phyloP scores from a whole-genome alignment of 495 filamentous ascomycete species.

The Tirmania nivea region DNA sequence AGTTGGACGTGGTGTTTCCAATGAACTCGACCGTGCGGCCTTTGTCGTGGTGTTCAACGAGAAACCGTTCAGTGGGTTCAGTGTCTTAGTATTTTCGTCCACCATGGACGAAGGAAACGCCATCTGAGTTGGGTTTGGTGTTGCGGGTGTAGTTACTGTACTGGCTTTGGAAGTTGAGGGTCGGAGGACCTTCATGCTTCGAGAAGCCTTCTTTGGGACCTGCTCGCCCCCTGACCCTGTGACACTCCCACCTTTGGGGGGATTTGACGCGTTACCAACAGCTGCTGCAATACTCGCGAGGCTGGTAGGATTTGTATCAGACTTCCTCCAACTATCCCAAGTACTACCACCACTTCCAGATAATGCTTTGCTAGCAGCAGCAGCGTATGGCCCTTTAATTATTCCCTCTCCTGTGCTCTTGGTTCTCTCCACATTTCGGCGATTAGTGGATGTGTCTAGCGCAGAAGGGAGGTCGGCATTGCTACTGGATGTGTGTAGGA shows the following conservation, averaged over 20 bases:
- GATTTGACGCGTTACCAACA: background rate
- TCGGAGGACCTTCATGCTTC: slow-evolving; percentile 18
- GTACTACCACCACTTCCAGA: slow-evolving; percentile 1
- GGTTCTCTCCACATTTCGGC: slow-evolving; percentile 12
- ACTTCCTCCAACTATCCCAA: slow-evolving; percentile 17
- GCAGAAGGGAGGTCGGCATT: too few species aligned
- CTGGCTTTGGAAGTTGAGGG: slow-evolving; percentile 14
- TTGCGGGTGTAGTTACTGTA: too few species aligned
- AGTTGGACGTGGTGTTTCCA: slow-evolving; percentile 21
- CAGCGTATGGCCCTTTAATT: slow-evolving; percentile 23
- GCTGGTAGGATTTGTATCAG: too few species aligned
- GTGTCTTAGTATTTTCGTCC: slow-evolving; percentile 6
- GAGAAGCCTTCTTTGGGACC: slow-evolving; percentile 2
- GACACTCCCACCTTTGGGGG: background rate
- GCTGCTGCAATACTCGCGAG: too few species aligned
- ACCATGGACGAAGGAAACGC: slow-evolving; percentile 4
- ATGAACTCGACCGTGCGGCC: slow-evolving; percentile 10
- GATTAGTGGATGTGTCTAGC: too few species aligned
- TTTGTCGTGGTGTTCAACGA: slow-evolving; percentile 12
- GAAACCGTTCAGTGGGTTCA: slow-evolving; percentile 8
- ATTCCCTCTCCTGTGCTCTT: slow-evolving; percentile 26
- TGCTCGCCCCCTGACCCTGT: background rate
- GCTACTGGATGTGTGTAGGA: too few species aligned
- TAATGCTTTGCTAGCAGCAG: slow-evolving; percentile 3
- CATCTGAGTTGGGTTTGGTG: too few species aligned